Evolutionary conservation across 139 green algal species (phyloP), one percentile per base, ranked within the genome.

Genomic region (Nannochloris sp.): DNA sequence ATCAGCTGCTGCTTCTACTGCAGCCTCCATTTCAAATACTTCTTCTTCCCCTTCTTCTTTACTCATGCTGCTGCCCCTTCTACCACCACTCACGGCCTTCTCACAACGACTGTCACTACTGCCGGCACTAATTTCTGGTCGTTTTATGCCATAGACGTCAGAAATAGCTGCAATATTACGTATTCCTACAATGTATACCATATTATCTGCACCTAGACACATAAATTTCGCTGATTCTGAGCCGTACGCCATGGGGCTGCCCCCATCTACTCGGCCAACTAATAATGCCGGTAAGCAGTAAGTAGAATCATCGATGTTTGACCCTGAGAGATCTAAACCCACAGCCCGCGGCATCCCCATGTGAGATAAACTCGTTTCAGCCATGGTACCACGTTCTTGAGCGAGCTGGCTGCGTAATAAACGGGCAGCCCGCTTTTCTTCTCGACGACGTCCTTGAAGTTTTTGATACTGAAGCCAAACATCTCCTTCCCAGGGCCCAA

Each of bases 121-220:
- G 42, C 42, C 42, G 42, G 19, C 42, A 19, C 42, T 19, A 27
- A 27, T 19, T 51, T 19, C 42, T 51, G 19, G 19, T 51, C 42
- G 19, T 51, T 51, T 51, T 19, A 27, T 51, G 19, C 42, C 29
- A 32, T 44, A 59, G 10, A 9, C 9, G 51, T n/a, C 51, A 12
- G 12, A 12, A 9, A 59, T 30, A 64, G 61, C 39, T 32, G 23
- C 53, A 39, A 59, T 46, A 35, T 59, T 39, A n/a, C 14, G 48
- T 25, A 25, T 15, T 15, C 39, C 32, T 24, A 71, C 71, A 58
- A 80, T 45, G 47, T 78, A 73, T 35, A 87, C 70, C 5, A 67
- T 63, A 68, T 92, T 92, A 82, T 92, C 86, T 8, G 80, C 63
- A 6, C 62, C 60, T 6, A 91, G 68, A 65, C 80, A 90, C 0